Base-by-base conservation (phyloP, 163 green algal species). In the Smithsoniella earleae region DNA sequence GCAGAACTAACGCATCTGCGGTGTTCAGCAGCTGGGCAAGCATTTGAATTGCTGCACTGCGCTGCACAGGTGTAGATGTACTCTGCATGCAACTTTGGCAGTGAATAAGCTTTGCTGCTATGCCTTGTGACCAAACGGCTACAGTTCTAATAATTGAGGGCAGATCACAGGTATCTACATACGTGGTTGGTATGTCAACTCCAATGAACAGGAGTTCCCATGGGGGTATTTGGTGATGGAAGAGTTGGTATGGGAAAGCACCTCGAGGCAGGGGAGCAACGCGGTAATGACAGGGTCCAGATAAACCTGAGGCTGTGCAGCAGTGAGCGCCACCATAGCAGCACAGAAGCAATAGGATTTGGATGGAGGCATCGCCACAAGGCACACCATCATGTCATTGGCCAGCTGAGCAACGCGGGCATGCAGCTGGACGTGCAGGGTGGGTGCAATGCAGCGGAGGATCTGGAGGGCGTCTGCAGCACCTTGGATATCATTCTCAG, bases 381-480 rank as follows among this genome's bases (percentile, higher is more conserved):
- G 36, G 43, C 81, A 91, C 13, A 54, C 37, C n/a, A 65, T 73
- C 22, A 93, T 36, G 30, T 33, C 54, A 25, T 81, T 81, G 73
- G 93, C 77, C 38, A 91, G 77, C 30, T 33, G 36, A 18, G 78
- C 27, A 63, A 94, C 66, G 13, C 49, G 55, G 0, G 74, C 74
- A n/a, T 83, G 31, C 27, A 96, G 75, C 8, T 62, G 46, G 0
- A 76, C 0, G n/a, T 89, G 45, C 65, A 90, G 28, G 1, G 75
- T 52, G 0, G 86, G 84, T 5, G 80, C 85, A 2, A 92, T 40
- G 10, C 86, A 80, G 6, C 81, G 78, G 31, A 96, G 66, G 16
- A 91, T 54, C 33, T 88, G 84, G 46, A 92, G 75, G 2, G 80
- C 77, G 6, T 89, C 66, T 22, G 87, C 74, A 2, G 86, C 52